These are phyloP conservation scores for Fusarium mundagurra DNA, from an alignment of 2,329 filamentous ascomycete species.

Conservation along the genomic window DNA sequence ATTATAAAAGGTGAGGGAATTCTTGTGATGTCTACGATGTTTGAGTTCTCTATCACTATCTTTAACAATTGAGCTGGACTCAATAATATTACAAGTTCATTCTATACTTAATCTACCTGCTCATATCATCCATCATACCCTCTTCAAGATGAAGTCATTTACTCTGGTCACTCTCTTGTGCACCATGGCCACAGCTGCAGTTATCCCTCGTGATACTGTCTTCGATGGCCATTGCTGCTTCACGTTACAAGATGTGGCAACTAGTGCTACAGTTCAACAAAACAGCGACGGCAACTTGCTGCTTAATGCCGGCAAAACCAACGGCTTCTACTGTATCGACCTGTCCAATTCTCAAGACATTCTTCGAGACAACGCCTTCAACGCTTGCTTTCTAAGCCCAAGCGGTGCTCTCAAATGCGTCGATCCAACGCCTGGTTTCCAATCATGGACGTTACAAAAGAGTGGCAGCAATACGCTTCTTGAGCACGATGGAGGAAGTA, in stretches of 20 bases:
- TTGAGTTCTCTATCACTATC: not conserved
- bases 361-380: conserved; percentile 43
- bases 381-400: conserved; percentile 47
- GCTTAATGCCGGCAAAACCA: conserved; percentile 35
- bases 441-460: conserved; percentile 42
- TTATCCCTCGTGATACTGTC: conserved; percentile 36
- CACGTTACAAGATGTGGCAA: conserved; percentile 41
- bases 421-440: conserved; percentile 45
- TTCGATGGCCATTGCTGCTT: conserved; percentile 46
- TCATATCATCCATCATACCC: not conserved
- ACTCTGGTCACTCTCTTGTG: conserved; percentile 33
- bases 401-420: conserved; percentile 45
- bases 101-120: not conserved
- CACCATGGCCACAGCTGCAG: conserved; percentile 34
- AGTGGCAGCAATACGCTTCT: conserved; percentile 36
- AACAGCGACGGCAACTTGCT: conserved; percentile 42
- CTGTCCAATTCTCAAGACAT: conserved; percentile 36
- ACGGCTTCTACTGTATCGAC: conserved; percentile 48
- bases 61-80: conserved; percentile 18
- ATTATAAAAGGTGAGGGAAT: conserved; percentile 21
- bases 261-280: conserved; percentile 42
- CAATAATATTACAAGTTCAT: not conserved
- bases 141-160: conserved; percentile 32
- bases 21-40: not conserved
- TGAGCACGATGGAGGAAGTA: conserved; percentile 35